Conservation (phyloP, 2,329 filamentous ascomycete genomes). For the Zymoseptoria brevis region DNA sequence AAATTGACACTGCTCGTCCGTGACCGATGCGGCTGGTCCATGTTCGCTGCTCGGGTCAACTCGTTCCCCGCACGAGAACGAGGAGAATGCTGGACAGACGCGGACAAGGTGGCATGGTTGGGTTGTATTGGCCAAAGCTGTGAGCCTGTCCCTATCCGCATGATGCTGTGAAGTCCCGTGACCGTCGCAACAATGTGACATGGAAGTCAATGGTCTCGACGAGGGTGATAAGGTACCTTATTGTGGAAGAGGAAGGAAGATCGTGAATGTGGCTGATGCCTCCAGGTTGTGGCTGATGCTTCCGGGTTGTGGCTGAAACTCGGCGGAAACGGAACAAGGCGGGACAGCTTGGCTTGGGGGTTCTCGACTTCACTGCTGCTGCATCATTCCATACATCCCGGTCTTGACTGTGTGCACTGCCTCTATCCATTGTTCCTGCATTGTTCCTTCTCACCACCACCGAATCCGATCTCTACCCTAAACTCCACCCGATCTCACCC, state of each 20-base stretch:
- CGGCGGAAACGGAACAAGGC: background rate
- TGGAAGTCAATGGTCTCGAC: too few relatives aligned
- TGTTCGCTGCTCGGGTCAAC: background rate
- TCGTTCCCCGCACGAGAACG: conserved; percentile 3
- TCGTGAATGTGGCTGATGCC: background rate
- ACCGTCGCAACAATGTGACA: too few relatives aligned
- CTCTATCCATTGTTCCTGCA: background rate
- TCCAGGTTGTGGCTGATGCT: background rate
- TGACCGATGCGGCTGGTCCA: background rate
- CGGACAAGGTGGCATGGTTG: background rate
- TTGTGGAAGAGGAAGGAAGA: too few relatives aligned
- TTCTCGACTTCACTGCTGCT: background rate
- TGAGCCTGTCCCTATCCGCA: too few relatives aligned
- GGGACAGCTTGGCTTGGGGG: background rate
- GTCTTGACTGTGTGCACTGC: background rate
- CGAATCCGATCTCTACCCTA: background rate
- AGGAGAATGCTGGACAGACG: background rate
- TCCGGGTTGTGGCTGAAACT: background rate
- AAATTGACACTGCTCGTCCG: background rate
- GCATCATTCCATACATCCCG: background rate
- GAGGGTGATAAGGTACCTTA: too few relatives aligned
- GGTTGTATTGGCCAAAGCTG: background rate
- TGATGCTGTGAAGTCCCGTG: too few relatives aligned
- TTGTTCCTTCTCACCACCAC: background rate
- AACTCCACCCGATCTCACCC: background rate